phyloP scores from a whole-genome alignment of 2,329 filamentous ascomycete genomes.

The Aspergillus glaucus region DNA sequence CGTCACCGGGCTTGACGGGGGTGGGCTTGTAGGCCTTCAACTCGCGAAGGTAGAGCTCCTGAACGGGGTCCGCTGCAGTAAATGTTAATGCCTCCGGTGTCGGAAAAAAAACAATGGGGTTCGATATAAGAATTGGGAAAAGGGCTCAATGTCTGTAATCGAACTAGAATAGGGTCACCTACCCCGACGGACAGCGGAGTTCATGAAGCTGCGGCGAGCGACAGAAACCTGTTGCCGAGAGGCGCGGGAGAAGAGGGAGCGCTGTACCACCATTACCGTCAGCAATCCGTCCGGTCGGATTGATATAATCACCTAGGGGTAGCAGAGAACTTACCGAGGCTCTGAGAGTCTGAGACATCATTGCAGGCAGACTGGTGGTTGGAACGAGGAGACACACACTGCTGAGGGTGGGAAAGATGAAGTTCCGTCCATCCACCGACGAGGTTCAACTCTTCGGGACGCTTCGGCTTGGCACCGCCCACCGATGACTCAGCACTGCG shows the following conservation, averaged over 20 bases:
- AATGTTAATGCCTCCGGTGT: conserved; percentile 9
- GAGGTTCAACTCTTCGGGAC: conserved; percentile 21
- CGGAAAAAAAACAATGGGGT: conserved; percentile 21
- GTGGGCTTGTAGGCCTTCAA: conserved; percentile 91
- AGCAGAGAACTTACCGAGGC: conserved; percentile 46
- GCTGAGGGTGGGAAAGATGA: conserved; percentile 3
- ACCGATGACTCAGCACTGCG: conserved; percentile 20
- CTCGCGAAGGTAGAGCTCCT: conserved; percentile 95
- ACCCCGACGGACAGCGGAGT: conserved; percentile 58
- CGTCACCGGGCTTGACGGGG: conserved; percentile 74
- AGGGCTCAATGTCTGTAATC: conserved; percentile 5
- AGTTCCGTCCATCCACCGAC: not conserved
- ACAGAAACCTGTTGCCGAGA: conserved; percentile 52
- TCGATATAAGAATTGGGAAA: conserved; percentile 2
- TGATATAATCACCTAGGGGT: conserved; percentile 8
- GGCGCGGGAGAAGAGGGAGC: conserved; percentile 56
- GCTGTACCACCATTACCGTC: conserved; percentile 35
- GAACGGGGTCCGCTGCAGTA: conserved; percentile 82
- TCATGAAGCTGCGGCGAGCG: conserved; percentile 58
- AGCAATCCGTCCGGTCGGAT: not conserved
- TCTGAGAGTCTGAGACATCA: conserved; percentile 58
- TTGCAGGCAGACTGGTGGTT: conserved; percentile 33
- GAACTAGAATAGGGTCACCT: conserved; percentile 26
- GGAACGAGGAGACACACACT: conserved; percentile 13
- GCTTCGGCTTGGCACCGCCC: conserved; percentile 19